Conservation (phyloP, 1,284 basidiomycete species). For the Rhizoctonia solani region DNA sequence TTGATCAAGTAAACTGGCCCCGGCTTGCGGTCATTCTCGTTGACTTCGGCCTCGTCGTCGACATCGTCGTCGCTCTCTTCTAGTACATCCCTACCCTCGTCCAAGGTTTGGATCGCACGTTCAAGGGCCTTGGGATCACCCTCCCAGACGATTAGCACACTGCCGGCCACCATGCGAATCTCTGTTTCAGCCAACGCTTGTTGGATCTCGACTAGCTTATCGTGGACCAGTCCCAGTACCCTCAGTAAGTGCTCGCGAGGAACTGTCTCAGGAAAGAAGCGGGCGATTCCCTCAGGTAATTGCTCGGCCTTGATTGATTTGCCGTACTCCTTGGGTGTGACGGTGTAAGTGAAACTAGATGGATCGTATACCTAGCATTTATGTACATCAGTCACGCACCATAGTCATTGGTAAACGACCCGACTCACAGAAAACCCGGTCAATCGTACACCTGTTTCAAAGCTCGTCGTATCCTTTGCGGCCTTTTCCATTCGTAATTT, state of each 20-base stretch:
- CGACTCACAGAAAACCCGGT: conserved; percentile 85
- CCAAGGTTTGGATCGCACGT: conserved; percentile 48
- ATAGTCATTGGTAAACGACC: not conserved
- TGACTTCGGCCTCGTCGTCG: conserved; percentile 44
- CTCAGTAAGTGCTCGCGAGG: conserved; percentile 60
- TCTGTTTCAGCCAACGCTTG: conserved; percentile 61
- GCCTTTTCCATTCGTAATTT: conserved; percentile 73
- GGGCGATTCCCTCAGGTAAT: conserved; percentile 71
- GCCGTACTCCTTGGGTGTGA: conserved; percentile 79
- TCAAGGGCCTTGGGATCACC: conserved; percentile 58
- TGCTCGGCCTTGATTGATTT: conserved; percentile 70
- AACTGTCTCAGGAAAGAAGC: conserved; percentile 74
- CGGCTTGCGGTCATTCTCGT: conserved; percentile 41
- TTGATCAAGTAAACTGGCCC: conserved; percentile 68
- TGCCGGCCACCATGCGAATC: conserved; percentile 80
- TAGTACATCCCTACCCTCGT: conserved; percentile 41
- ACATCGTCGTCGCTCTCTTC: conserved; percentile 39
- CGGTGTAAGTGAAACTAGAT: conserved; percentile 55
- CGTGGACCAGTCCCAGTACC: conserved; percentile 62
- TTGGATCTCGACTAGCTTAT: conserved; percentile 61
- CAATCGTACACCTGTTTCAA: conserved; percentile 75
- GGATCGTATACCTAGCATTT: conserved; percentile 71
- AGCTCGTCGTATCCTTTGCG: conserved; percentile 72
- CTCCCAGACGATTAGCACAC: conserved; percentile 85
- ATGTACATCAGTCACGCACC: not conserved